phyloP scores from a whole-genome alignment of 2,329 filamentous ascomycete species.

The Colletotrichum truncatum region DNA sequence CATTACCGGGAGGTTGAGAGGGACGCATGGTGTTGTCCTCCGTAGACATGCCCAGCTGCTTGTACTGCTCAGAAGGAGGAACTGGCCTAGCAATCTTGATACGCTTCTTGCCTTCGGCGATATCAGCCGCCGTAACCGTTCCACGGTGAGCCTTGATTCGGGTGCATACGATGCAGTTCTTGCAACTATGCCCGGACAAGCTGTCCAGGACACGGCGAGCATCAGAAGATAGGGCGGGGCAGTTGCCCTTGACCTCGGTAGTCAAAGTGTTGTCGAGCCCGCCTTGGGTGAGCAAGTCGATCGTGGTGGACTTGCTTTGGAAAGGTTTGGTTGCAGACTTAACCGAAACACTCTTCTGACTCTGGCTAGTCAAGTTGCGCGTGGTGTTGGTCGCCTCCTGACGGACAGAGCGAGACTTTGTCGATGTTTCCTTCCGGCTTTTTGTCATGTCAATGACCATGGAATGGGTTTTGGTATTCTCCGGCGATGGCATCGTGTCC shows the following conservation, averaged over 20 bases:
- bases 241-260: slow-evolving; percentile 34
- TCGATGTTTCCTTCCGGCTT: slow-evolving; percentile 16
- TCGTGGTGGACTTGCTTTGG: slow-evolving; percentile 24
- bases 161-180: slow-evolving; percentile 66
- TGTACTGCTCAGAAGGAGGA: slow-evolving; percentile 64
- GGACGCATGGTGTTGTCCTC: slow-evolving; percentile 70
- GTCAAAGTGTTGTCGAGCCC: slow-evolving; percentile 24
- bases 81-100: slow-evolving; percentile 71
- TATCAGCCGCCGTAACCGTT: slow-evolving; percentile 45
- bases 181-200: slow-evolving; percentile 63
- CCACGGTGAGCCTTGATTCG: slow-evolving; percentile 59
- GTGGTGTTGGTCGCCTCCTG: slow-evolving; percentile 29
- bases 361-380: slow-evolving; percentile 33
- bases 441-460: slow-evolving; percentile 34
- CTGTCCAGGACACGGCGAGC: slow-evolving; percentile 62
- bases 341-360: slow-evolving; percentile 17
- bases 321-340: slow-evolving; percentile 25
- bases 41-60: slow-evolving; percentile 47
- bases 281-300: slow-evolving; percentile 30
- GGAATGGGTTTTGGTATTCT: slow-evolving; percentile 35
- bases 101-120: slow-evolving; percentile 61
- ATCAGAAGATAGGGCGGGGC: slow-evolving; percentile 59
- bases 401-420: slow-evolving; percentile 20
- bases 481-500: slow-evolving; percentile 34
- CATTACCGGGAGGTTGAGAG: slow-evolving; percentile 73